phyloP scores from a whole-genome alignment of 2,329 filamentous ascomycete species.

The Cercospora sp. region DNA sequence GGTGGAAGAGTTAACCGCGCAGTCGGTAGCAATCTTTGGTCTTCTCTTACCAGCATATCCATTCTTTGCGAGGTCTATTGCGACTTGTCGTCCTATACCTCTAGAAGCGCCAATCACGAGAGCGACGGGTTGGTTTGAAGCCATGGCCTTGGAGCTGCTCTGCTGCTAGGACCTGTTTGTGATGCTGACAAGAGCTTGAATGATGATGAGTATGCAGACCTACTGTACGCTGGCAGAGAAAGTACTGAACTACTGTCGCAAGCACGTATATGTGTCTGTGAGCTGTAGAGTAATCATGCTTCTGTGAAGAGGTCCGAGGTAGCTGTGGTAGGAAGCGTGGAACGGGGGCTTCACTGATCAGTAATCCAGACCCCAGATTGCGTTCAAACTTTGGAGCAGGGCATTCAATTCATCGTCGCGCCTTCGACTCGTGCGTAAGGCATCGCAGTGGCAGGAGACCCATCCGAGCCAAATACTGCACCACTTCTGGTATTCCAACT shows the following conservation, averaged over 20 bases:
- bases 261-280: slow-evolving; percentile 3
- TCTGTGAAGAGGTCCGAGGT: neutral
- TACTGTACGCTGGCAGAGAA: neutral
- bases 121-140: slow-evolving; percentile 28
- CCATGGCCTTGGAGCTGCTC: neutral
- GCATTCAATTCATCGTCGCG: neutral
- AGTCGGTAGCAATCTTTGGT: neutral
- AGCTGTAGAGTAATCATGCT: slow-evolving; percentile 1
- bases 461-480: neutral
- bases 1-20: neutral
- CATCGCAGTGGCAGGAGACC: neutral
- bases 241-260: neutral
- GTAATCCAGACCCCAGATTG: neutral
- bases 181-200: neutral
- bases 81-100: slow-evolving; percentile 78
- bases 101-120: slow-evolving; percentile 44
- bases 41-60: slow-evolving; percentile 65
- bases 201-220: neutral
- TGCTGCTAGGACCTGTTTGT: neutral
- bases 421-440: neutral
- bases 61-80: slow-evolving; percentile 71
- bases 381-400: neutral
- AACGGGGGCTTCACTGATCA: neutral
- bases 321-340: neutral
- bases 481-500: neutral